Conservation (phyloP, 1,284 basidiomycete genomes). For the Cryptococcus sp. region DNA sequence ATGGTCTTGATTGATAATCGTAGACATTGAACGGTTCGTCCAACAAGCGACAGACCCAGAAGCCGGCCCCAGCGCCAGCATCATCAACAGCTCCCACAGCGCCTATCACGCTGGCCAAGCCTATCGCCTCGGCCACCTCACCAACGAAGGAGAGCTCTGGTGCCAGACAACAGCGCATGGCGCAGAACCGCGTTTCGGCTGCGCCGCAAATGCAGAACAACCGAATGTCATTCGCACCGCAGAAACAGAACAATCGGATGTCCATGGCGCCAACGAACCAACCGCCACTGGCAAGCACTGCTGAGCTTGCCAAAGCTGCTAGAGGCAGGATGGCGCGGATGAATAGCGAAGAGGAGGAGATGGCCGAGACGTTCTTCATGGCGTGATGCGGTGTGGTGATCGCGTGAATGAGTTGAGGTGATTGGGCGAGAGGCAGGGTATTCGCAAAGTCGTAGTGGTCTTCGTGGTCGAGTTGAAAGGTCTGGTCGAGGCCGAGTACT, state of each 20-base stretch:
- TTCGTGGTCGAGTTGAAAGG: no score
- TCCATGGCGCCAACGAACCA: no score
- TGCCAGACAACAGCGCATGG: conserved; percentile 32
- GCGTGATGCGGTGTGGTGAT: conserved; percentile 17
- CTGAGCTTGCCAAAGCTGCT: conserved; percentile 31
- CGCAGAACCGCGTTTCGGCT: conserved; percentile 25
- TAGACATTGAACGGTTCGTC: background rate
- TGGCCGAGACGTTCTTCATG: conserved; percentile 50
- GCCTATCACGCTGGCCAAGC: conserved; percentile 13
- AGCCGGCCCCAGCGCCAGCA: background rate
- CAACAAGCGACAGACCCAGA: background rate
- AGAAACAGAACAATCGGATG: no score
- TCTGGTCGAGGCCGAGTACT: no score
- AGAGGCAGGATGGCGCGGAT: conserved; percentile 30
- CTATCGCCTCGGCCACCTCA: conserved; percentile 32
- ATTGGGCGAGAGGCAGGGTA: background rate
- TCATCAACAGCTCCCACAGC: conserved; percentile 15
- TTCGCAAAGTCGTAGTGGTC: no score
- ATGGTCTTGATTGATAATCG: background rate
- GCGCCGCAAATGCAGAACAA: conserved; percentile 13
- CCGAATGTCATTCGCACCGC: no score
- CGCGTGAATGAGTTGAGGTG: no score
- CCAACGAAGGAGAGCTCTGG: conserved; percentile 33
- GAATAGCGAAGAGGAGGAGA: conserved; percentile 40
- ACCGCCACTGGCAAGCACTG: conserved; percentile 21